phyloP scores from a whole-genome alignment of 768 basidiomycete genomes.

The Suillus weaverae region DNA sequence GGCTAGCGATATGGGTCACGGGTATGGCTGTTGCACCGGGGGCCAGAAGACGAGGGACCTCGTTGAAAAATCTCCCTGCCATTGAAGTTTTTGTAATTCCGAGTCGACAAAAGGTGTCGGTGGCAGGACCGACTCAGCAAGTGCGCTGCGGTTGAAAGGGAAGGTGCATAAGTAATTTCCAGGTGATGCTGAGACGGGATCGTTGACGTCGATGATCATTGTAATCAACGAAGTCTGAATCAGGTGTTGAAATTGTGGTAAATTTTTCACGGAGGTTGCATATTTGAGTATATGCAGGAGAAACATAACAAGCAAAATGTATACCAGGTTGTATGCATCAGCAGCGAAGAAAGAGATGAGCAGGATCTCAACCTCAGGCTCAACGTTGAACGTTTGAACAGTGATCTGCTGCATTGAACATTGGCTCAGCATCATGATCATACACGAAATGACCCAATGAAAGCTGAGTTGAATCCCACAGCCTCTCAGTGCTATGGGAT shows the following conservation, averaged over 20 bases:
- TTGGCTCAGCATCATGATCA: too few species aligned
- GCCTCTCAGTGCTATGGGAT: too few species aligned
- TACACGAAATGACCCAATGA: too few species aligned
- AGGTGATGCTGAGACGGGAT: not conserved
- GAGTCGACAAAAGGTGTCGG: not conserved
- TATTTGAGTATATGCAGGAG: not conserved
- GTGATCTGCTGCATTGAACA: too few species aligned
- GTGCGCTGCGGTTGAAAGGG: not conserved
- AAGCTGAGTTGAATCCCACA: too few species aligned
- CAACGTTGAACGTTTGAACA: too few species aligned
- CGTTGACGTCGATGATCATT: not conserved
- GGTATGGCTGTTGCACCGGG: not conserved
- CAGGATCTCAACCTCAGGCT: too few species aligned
- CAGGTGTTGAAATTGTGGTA: not conserved
- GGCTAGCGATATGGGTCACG: not conserved
- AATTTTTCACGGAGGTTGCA: not conserved
- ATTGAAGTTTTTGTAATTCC: not conserved
- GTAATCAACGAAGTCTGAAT: not conserved
- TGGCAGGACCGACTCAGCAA: not conserved
- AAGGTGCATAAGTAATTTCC: not conserved
- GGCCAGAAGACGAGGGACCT: not conserved
- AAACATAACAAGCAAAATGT: not conserved
- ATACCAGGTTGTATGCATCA: not conserved
- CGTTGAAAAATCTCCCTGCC: not conserved
- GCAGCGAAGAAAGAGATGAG: too few species aligned